These are phyloP conservation scores for Mycena vitilis DNA, from an alignment of 768 basidiomycete genomes.

Conservation along the genomic window DNA sequence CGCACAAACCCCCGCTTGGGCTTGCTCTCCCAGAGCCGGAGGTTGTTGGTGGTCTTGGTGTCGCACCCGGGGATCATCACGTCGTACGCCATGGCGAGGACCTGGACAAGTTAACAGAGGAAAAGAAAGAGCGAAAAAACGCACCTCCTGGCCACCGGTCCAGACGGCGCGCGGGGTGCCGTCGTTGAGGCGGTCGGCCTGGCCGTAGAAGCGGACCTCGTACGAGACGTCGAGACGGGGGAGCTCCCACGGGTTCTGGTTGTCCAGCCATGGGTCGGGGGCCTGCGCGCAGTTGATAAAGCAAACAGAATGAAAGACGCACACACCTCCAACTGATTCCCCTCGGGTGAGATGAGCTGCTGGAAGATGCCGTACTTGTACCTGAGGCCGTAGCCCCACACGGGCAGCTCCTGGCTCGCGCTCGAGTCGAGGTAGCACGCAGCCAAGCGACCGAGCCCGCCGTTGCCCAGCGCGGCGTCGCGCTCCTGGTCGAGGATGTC, in stretches of 20 bases:
- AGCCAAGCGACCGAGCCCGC: slow-evolving; percentile 94
- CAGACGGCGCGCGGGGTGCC: slow-evolving; percentile 73
- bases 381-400: slow-evolving; percentile 95
- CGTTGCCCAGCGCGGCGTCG: slow-evolving; percentile 95
- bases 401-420: slow-evolving; percentile 80
- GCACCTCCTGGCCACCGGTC: slow-evolving; percentile 87
- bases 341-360: slow-evolving; percentile 87
- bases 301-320: not conserved
- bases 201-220: slow-evolving; percentile 91
- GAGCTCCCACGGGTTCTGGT: slow-evolving; percentile 91
- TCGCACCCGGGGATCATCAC: slow-evolving; percentile 87
- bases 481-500: slow-evolving; percentile 90
- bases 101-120: slow-evolving; percentile 39
- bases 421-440: slow-evolving; percentile 98
- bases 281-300: slow-evolving; percentile 58
- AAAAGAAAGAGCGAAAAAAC: too few relatives aligned
- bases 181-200: slow-evolving; percentile 74
- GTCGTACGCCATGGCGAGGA: slow-evolving; percentile 14
- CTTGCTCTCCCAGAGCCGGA: slow-evolving; percentile 86
- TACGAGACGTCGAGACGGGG: slow-evolving; percentile 87
- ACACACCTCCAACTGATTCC: slow-evolving; percentile 78
- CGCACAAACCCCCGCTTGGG: slow-evolving; percentile 75
- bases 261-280: slow-evolving; percentile 92
- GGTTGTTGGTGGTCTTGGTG: slow-evolving; percentile 90
- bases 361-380: slow-evolving; percentile 98